phyloP scores from a whole-genome alignment of 495 filamentous ascomycete genomes.

The Venustampulla echinocandica region DNA sequence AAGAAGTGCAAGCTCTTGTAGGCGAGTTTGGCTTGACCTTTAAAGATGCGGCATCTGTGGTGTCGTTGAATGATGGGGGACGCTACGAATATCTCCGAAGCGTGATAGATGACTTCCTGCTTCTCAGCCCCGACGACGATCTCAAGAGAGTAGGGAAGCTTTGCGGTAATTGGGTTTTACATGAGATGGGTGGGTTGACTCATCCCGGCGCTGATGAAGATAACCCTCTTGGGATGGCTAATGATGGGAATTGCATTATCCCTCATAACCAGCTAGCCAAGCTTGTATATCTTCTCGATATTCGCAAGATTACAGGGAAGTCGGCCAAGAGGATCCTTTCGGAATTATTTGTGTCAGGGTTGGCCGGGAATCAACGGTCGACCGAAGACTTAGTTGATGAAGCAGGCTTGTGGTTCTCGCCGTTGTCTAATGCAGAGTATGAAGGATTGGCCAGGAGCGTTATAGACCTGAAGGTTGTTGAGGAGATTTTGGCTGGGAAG shows the following conservation, averaged over 20 bases:
- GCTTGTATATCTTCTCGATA: constrained; percentile 55
- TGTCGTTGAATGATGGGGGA: constrained; percentile 68
- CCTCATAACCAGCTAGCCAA: constrained; percentile 52
- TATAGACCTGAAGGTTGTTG: constrained; percentile 52
- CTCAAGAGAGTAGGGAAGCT: constrained; percentile 27
- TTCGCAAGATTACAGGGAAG: constrained; percentile 61
- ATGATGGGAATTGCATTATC: constrained; percentile 37
- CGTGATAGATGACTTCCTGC: constrained; percentile 43
- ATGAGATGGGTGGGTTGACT: constrained; percentile 75
- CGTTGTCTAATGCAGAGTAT: constrained; percentile 54
- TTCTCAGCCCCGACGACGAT: constrained; percentile 1
- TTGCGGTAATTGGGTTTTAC: constrained; percentile 67
- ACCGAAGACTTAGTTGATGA: constrained; percentile 54
- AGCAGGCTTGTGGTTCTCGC: constrained; percentile 55
- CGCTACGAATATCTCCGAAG: constrained; percentile 77
- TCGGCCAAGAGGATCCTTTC: constrained; percentile 68
- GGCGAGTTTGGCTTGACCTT: constrained; percentile 53
- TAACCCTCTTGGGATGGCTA: constrained; percentile 24
- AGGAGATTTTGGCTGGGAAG: constrained; percentile 55
- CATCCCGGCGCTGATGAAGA: constrained; percentile 25
- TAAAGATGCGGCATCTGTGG: constrained; percentile 83
- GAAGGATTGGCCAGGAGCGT: constrained; percentile 41
- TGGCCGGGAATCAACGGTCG: constrained; percentile 37
- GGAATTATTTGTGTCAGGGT: constrained; percentile 41
- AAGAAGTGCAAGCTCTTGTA: constrained; percentile 51